Percentiles rank a stretch among this genome's conserved stretches.
These are phyloP conservation scores for Vanrija pseudolonga DNA, from an alignment of 1,284 basidiomycete genomes.

Conservation along the genomic window DNA sequence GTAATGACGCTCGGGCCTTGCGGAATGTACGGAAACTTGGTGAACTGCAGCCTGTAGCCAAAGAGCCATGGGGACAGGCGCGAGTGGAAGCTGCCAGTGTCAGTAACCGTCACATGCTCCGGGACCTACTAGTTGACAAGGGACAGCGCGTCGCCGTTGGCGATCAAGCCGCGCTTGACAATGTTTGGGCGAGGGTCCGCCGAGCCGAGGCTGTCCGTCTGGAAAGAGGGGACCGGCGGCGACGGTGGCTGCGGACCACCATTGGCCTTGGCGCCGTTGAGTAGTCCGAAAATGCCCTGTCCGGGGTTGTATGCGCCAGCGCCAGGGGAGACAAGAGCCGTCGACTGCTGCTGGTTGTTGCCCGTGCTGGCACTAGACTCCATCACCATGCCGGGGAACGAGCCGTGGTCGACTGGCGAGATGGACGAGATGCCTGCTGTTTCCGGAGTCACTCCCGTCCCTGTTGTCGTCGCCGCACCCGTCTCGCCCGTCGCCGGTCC, in stretches of 20 bases:
- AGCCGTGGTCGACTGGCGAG: constrained; percentile 8
- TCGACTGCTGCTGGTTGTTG: background rate
- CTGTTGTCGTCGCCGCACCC: background rate
- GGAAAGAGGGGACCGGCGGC: background rate
- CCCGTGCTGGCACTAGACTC: background rate
- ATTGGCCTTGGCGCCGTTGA: constrained; percentile 2
- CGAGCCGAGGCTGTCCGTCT: constrained; percentile 24
- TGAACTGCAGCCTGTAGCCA: constrained; percentile 38
- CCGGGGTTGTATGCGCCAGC: background rate
- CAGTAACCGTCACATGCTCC: background rate
- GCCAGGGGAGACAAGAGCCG: background rate
- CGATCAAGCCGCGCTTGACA: constrained; percentile 34
- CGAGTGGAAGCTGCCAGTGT: constrained; percentile 31
- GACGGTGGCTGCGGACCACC: no score
- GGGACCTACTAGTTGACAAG: constrained; percentile 38
- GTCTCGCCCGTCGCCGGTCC: background rate
- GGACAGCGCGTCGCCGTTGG: constrained; percentile 22
- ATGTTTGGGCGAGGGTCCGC: constrained; percentile 37
- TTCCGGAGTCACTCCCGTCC: background rate
- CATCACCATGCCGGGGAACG: background rate
- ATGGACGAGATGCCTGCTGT: constrained; percentile 2
- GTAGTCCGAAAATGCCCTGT: constrained; percentile 12
- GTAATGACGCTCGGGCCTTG: constrained; percentile 37
- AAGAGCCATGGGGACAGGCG: constrained; percentile 34
- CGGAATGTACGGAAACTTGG: constrained; percentile 40